A percentile compares a stretch with the other conserved stretches of the same genome.
phyloP scores from a whole-genome alignment of 345 rosid species.

The Eucalyptus brandiana region DNA sequence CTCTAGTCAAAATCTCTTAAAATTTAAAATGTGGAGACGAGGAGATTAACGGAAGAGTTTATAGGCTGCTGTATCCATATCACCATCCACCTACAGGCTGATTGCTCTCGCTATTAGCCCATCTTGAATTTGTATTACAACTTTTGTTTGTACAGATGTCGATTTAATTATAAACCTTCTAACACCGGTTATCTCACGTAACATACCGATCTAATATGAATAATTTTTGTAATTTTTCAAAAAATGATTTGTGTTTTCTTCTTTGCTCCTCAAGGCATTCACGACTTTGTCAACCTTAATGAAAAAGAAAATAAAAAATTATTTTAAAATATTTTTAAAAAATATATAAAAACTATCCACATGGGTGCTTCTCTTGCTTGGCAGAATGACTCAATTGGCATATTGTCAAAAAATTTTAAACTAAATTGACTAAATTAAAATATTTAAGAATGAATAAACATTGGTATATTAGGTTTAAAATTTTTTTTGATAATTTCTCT shows the following conservation, averaged over 20 bases:
- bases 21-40: neutral
- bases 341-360: neutral
- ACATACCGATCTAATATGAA: accelerated
- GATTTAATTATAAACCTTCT: neutral
- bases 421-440: neutral
- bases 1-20: neutral
- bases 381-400: accelerated
- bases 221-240: neutral
- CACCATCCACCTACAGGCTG: neutral
- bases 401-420: neutral
- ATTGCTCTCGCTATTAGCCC: neutral
- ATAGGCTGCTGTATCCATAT: neutral
- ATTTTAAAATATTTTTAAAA: too few species aligned
- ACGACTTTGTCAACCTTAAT: neutral
- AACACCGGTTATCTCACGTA: accelerated
- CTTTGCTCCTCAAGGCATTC: neutral
- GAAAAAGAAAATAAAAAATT: neutral
- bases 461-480: neutral
- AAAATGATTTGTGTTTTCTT: too few species aligned
- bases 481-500: neutral
- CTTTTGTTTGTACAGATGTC: accelerated
- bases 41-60: neutral
- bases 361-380: accelerated
- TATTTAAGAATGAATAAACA: neutral
- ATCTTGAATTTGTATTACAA: neutral